Evolutionary conservation across 768 basidiomycete species (phyloP).

Genomic region (Suillus discolor): DNA sequence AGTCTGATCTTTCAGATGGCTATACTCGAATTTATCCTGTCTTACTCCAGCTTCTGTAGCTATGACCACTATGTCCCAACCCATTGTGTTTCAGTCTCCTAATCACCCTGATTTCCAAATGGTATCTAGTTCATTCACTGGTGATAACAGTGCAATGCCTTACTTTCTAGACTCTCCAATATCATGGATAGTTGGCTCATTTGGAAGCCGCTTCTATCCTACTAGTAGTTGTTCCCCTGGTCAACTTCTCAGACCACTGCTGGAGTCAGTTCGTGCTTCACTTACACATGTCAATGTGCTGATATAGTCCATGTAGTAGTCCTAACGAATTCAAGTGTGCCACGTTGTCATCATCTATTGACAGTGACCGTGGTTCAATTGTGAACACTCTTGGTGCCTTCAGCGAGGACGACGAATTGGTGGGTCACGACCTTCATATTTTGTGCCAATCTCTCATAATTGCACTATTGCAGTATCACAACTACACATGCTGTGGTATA

Average conservation of each 20-base stretch:
- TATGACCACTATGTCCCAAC: slow-evolving; percentile 44
- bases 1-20: no score
- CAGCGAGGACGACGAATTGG: slow-evolving; percentile 74
- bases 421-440: slow-evolving; percentile 35
- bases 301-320: slow-evolving; percentile 23
- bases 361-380: slow-evolving; percentile 60
- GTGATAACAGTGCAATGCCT: slow-evolving; percentile 51
- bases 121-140: slow-evolving; percentile 52
- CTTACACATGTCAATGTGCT: slow-evolving; percentile 1
- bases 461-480: slow-evolving; percentile 57
- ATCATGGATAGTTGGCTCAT: slow-evolving; percentile 70
- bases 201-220: slow-evolving; percentile 62
- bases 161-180: slow-evolving; percentile 76
- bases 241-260: slow-evolving; percentile 52
- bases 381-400: slow-evolving; percentile 67
- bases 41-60: background rate
- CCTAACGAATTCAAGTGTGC: slow-evolving; percentile 49
- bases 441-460: background rate
- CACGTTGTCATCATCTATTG: slow-evolving; percentile 54
- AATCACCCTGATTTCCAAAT: slow-evolving; percentile 34
- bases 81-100: slow-evolving; percentile 42
- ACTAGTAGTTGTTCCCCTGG: slow-evolving; percentile 56
- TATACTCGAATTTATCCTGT: no score
- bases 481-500: slow-evolving; percentile 89
- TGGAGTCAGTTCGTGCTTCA: slow-evolving; percentile 55